Base-by-base conservation (phyloP, 225 moss, liverwort and hornwort species). In the Marchantia polymorpha region DNA sequence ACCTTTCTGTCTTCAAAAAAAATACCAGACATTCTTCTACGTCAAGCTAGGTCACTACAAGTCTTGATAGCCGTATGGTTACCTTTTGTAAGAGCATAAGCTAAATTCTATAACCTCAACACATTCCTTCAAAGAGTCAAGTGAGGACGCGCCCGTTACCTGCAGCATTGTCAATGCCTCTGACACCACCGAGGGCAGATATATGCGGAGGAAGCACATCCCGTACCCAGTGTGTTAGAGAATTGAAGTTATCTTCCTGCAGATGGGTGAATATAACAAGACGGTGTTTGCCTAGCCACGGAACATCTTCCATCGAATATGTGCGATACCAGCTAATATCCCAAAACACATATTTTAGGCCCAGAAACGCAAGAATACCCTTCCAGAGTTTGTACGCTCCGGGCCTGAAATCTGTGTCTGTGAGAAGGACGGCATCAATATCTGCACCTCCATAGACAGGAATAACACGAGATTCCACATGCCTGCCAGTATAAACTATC, bases 261-360 rank as follows among this genome's bases (percentile, higher is more conserved):
- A 77, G 73, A 59, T 85, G 83, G 27, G 88, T 83, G 69, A 88
- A 88, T 69, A 88, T 85, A 12, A 88, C 88, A 30, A 88, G 69
- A 20, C 84, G 78, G 78, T 88, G 85, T 77, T 83, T 83, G 71
- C 88, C 85, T 49, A 88, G 69, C 87, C 87, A 88, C 16, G 88
- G 81, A 54, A 88, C 61, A 7, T 85, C 83, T 20, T 80, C 82
- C n/a, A 60, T 25, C 7, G 88, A 82, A 54, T 84, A 88, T 12
- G 88, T 72, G 15, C 69, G 84, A 81, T 85, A 78, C 85, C 85
- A 88, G 80, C 83, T 83, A 31, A 85, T 73, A 74, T 88, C 88
- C 88, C 88, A 88, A 63, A 84, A 88, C 10, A 85, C 88, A 72
- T 73, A 82, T 23, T 79, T 83, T 63, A 88, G 77, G 29, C 88